A percentile compares a stretch with the other conserved stretches of the same genome.
These are phyloP conservation scores for Nannizzia gypsea DNA, from an alignment of 2,329 filamentous ascomycete genomes.

Conservation along the genomic window DNA sequence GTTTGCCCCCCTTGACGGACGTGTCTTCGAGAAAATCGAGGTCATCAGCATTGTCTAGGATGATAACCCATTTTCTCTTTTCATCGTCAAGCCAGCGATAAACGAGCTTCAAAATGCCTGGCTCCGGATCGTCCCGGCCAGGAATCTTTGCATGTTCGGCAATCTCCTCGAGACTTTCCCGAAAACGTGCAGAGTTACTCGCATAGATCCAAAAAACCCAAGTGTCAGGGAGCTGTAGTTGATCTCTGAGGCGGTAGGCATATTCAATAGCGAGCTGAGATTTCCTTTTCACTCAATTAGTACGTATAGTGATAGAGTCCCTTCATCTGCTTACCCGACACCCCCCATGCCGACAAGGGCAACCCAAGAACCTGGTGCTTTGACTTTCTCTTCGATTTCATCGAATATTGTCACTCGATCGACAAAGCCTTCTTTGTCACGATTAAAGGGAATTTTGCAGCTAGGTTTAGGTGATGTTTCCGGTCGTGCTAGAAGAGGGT, in stretches of 20 bases:
- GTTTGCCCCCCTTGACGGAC: background rate
- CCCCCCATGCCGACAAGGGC: slow-evolving; percentile 29
- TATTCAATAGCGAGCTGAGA: slow-evolving; percentile 22
- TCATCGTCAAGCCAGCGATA: slow-evolving; percentile 8
- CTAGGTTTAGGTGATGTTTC: slow-evolving; percentile 14
- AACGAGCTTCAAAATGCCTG: slow-evolving; percentile 6
- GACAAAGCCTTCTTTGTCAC: slow-evolving; percentile 4
- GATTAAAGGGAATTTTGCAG: slow-evolving; percentile 21
- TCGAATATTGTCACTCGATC: slow-evolving; percentile 3
- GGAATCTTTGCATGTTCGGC: slow-evolving; percentile 13
- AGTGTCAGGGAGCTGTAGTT: slow-evolving; percentile 14
- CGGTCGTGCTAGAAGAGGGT: background rate
- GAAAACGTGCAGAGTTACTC: slow-evolving; percentile 15
- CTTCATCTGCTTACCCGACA: slow-evolving; percentile 19
- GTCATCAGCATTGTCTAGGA: slow-evolving; percentile 25
- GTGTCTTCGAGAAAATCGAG: slow-evolving; percentile 7
- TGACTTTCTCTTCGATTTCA: background rate
- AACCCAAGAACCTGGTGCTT: slow-evolving; percentile 11
- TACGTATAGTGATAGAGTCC: background rate
- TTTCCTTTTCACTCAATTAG: slow-evolving; percentile 16
- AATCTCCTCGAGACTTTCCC: slow-evolving; percentile 18
- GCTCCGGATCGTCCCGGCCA: slow-evolving; percentile 6
- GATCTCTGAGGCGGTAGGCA: slow-evolving; percentile 16
- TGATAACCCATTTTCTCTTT: slow-evolving; percentile 19
- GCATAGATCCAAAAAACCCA: slow-evolving; percentile 24